A percentile compares a stretch with the other conserved stretches of the same genome.
Evolutionary conservation across 176 grass and related monocot species (phyloP).

Genomic region (Aechmea fasciata): DNA sequence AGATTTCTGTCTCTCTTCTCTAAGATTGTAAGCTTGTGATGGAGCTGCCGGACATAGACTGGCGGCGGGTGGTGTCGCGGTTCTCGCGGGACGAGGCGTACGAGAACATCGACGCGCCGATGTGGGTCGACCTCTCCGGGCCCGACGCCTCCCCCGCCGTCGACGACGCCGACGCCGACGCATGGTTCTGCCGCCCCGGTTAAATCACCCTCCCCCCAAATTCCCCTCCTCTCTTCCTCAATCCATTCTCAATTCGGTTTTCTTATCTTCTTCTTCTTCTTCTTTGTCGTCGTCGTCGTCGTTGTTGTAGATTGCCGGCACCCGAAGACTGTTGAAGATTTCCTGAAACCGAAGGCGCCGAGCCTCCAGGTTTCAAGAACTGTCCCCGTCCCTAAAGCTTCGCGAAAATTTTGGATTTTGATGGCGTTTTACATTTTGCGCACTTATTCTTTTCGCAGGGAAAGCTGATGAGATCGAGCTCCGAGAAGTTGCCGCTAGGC

Average conservation of each 20-base stretch:
- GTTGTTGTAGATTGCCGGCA: slow-evolving; percentile 71
- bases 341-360: slow-evolving; percentile 33
- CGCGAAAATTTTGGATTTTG: background rate
- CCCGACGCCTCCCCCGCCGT: slow-evolving; percentile 31
- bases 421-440: background rate
- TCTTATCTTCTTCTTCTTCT: background rate
- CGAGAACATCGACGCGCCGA: slow-evolving; percentile 82
- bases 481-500: slow-evolving; percentile 58
- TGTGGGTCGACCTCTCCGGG: slow-evolving; percentile 62
- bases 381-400: background rate
- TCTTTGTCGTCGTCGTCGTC: background rate
- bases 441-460: slow-evolving; percentile 28
- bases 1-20: background rate
- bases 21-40: slow-evolving; percentile 14
- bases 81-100: slow-evolving; percentile 76
- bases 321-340: slow-evolving; percentile 64
- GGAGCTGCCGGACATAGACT: slow-evolving; percentile 92
- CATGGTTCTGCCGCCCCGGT: slow-evolving; percentile 96
- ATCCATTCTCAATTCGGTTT: background rate
- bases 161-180: slow-evolving; percentile 65
- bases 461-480: slow-evolving; percentile 67
- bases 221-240: background rate
- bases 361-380: slow-evolving; percentile 55
- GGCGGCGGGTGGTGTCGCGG: slow-evolving; percentile 66
- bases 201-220: background rate